Percentiles rank a stretch among this genome's conserved stretches.
These are phyloP conservation scores for Aspergillus fijiensis DNA, from an alignment of 2,329 filamentous ascomycete species.

Conservation along the genomic window DNA sequence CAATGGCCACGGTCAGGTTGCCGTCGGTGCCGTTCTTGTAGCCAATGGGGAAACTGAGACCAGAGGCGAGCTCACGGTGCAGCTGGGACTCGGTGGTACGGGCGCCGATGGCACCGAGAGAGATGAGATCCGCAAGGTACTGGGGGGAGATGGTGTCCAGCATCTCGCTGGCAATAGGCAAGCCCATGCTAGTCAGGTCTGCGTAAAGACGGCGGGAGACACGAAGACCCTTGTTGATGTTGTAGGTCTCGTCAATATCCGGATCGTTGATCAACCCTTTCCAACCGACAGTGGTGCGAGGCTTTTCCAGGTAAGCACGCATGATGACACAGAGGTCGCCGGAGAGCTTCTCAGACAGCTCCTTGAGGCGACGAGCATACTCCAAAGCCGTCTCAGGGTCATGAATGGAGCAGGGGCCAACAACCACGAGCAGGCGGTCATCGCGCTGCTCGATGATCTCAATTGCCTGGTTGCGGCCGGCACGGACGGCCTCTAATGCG, in stretches of 20 bases:
- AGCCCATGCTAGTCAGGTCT: slow-evolving; percentile 79
- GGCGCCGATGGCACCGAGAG: slow-evolving; percentile 90
- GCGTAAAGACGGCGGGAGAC: slow-evolving; percentile 91
- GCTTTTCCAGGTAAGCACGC: slow-evolving; percentile 99
- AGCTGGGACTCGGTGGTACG: slow-evolving; percentile 95
- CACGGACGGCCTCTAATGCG: slow-evolving; percentile 45
- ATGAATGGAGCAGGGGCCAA: slow-evolving; percentile 96
- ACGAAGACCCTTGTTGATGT: slow-evolving; percentile 97
- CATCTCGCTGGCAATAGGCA: slow-evolving; percentile 98
- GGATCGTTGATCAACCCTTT: slow-evolving; percentile 99
- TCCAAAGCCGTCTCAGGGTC: slow-evolving; percentile 85
- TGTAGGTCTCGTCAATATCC: slow-evolving; percentile 93
- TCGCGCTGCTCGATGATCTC: slow-evolving; percentile 71
- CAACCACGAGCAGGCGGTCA: slow-evolving; percentile 89
- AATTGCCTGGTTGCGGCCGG: slow-evolving; percentile 57
- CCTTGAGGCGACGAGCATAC: slow-evolving; percentile 78
- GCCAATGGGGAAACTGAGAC: slow-evolving; percentile 93
- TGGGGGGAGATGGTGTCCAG: slow-evolving; percentile 97
- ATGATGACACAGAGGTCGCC: slow-evolving; percentile 89
- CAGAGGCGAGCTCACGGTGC: slow-evolving; percentile 91
- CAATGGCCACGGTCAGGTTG: slow-evolving; percentile 84
- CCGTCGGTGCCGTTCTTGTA: slow-evolving; percentile 99
- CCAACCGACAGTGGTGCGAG: slow-evolving; percentile 96
- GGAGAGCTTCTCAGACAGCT: slow-evolving; percentile 74
- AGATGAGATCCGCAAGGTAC: slow-evolving; percentile 94